Evolutionary conservation across 352 stramenopile genomes (phyloP), one percentile per base, ranked within the genome.

Genomic region (Phytopythium aichiense): DNA sequence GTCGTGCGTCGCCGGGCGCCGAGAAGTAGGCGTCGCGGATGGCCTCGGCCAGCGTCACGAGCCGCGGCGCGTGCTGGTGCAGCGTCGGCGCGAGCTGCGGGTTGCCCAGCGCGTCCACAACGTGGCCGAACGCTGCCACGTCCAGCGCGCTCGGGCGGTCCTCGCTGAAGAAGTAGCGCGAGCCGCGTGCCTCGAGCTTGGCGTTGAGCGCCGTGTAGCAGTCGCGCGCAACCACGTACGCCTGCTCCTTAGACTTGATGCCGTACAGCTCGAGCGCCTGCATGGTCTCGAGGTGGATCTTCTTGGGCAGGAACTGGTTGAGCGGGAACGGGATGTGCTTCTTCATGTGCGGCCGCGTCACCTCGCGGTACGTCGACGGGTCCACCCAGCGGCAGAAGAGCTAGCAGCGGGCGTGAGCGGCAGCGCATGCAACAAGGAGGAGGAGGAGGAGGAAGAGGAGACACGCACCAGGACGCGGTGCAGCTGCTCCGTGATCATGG

Each of bases 331-430:
- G 84, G 40, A 95, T 81, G 42, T 87, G 73, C 58, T 84, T 84
- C 72, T 91, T 91, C 63, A 92, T 77, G 53, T 90, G 79, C 57
- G 80, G 81, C 0, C 84, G 84, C 64, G 87, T 95, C 56, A 95
- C 79, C 60, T 95, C 87, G 9, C 79, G 82, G 67, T 94, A 95
- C 55, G 83, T 93, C 62, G 88, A 73, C 9, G 83, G 74, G 60
- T 95, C 84, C 52, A 94, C 87, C 87, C 87, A 95, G 40, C 81
- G 84, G 60, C 84, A 93, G 65, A 89, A 95, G 22, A 84, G 55
- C 77, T 87, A 30, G 16, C 7, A 20, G 45, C 2, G 8, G 9
- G 6, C 2, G 35, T 58, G 2, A 63, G 45, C 33, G 9, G 13
- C 45, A 2, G 8, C 13, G 20, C 49, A 16, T 40, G 35, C 1